Percentiles rank a stretch among this genome's conserved stretches.
phyloP scores from a whole-genome alignment of 345 rosid species.

The Ricinus communis region DNA sequence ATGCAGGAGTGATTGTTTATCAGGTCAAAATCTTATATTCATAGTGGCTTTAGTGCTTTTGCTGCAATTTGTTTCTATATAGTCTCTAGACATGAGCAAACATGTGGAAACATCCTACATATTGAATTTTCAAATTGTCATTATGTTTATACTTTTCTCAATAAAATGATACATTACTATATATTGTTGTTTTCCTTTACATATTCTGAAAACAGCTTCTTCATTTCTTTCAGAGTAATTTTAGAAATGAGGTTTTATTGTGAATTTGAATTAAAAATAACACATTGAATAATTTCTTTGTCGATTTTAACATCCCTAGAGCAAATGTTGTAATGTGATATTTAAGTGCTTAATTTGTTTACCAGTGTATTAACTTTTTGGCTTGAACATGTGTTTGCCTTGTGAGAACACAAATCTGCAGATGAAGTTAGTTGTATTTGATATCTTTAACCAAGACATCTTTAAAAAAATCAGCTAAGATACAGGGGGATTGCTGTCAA shows the following conservation, averaged over 20 bases:
- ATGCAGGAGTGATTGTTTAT: slow-evolving; percentile 79
- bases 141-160: neutral
- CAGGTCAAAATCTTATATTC: slow-evolving; percentile 42
- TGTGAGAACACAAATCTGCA: neutral
- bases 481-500: neutral
- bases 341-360: neutral
- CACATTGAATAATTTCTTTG: neutral
- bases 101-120: neutral
- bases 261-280: neutral
- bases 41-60: neutral
- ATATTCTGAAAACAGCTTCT: neutral
- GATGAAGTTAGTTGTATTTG: neutral
- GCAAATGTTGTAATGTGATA: neutral
- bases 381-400: neutral
- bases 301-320: neutral
- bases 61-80: neutral
- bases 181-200: neutral
- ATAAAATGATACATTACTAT: neutral
- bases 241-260: neutral
- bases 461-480: neutral
- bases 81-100: neutral
- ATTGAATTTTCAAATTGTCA: slow-evolving; percentile 3
- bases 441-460: neutral
- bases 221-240: neutral
- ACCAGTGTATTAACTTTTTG: neutral